Conservation (phyloP, 768 basidiomycete genomes). For the Coprinopsis marcescibilis region DNA sequence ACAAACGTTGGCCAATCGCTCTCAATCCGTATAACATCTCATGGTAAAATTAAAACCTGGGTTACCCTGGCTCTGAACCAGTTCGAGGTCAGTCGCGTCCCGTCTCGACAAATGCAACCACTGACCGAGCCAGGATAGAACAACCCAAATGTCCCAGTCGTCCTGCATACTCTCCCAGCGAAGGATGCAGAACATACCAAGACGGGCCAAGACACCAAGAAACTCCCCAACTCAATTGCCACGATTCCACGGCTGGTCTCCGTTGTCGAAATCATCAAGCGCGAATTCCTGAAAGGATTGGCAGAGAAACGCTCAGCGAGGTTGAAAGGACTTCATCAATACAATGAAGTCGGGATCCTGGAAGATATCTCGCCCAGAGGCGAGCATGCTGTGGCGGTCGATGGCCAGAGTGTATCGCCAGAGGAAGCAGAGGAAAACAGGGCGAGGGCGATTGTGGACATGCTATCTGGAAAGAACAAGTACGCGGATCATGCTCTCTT, state of each 20-base stretch:
- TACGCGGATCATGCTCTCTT: slow-evolving; percentile 27
- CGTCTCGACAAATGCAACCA: neutral
- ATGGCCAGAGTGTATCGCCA: neutral
- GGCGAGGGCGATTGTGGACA: slow-evolving; percentile 31
- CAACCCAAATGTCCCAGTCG: slow-evolving; percentile 41
- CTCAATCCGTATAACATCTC: slow-evolving; percentile 44
- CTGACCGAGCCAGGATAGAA: slow-evolving; percentile 26
- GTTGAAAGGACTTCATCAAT: slow-evolving; percentile 62
- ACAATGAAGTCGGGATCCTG: slow-evolving; percentile 62
- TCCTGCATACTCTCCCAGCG: slow-evolving; percentile 57
- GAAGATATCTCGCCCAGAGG: slow-evolving; percentile 30
- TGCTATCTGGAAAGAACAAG: slow-evolving; percentile 57
- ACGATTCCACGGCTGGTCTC: slow-evolving; percentile 59
- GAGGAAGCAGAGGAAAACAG: slow-evolving; percentile 24
- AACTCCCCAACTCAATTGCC: slow-evolving; percentile 29
- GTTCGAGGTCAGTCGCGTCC: slow-evolving; percentile 38
- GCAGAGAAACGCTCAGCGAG: slow-evolving; percentile 35
- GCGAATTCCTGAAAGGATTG: slow-evolving; percentile 61
- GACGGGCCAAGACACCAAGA: slow-evolving; percentile 8
- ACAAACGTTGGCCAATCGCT: too few relatives aligned
- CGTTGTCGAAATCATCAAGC: slow-evolving; percentile 80
- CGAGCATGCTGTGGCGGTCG: slow-evolving; percentile 11
- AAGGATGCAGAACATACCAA: slow-evolving; percentile 7
- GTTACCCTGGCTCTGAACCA: slow-evolving; percentile 49
- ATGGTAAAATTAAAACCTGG: slow-evolving; percentile 50